phyloP scores from a whole-genome alignment of 1,284 basidiomycete genomes.

The Vanrija humicola region DNA sequence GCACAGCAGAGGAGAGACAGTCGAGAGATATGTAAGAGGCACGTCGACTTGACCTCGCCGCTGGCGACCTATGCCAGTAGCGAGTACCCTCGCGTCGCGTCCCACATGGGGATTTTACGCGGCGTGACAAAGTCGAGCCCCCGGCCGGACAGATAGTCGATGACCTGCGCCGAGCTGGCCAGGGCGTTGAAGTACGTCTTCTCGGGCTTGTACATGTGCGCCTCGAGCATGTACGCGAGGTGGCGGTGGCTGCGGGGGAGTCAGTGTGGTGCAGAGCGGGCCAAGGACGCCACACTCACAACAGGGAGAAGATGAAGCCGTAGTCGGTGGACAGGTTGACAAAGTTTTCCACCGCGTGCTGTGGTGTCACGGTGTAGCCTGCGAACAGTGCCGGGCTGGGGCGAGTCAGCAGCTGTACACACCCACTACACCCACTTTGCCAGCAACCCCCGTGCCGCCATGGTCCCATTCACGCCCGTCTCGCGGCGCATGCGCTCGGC shows the following conservation, averaged over 20 bases:
- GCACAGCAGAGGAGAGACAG: too few relatives aligned
- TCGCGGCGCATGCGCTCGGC: constrained; percentile 50
- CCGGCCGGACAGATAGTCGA: constrained; percentile 52
- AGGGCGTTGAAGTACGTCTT: constrained; percentile 55
- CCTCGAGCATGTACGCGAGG: constrained; percentile 58
- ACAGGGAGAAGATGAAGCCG: constrained; percentile 54
- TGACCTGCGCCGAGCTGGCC: constrained; percentile 49
- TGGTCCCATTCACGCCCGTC: constrained; percentile 56
- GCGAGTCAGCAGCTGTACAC: neutral
- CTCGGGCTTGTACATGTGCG: constrained; percentile 50
- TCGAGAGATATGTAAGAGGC: too few relatives aligned
- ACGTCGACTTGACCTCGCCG: too few relatives aligned
- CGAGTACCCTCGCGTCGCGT: constrained; percentile 26
- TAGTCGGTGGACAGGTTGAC: constrained; percentile 51
- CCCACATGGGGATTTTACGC: constrained; percentile 27
- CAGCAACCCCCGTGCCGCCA: constrained; percentile 59
- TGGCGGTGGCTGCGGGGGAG: constrained; percentile 48
- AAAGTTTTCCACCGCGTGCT: constrained; percentile 54
- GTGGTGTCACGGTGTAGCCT: constrained; percentile 54
- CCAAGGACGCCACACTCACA: constrained; percentile 30
- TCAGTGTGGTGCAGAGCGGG: neutral
- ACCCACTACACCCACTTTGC: constrained; percentile 53
- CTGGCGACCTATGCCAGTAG: neutral
- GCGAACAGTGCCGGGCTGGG: constrained; percentile 54
- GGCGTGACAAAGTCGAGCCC: constrained; percentile 35